These are phyloP conservation scores for Diaporthe batatas DNA, from an alignment of 2,329 filamentous ascomycete genomes.

Conservation along the genomic window DNA sequence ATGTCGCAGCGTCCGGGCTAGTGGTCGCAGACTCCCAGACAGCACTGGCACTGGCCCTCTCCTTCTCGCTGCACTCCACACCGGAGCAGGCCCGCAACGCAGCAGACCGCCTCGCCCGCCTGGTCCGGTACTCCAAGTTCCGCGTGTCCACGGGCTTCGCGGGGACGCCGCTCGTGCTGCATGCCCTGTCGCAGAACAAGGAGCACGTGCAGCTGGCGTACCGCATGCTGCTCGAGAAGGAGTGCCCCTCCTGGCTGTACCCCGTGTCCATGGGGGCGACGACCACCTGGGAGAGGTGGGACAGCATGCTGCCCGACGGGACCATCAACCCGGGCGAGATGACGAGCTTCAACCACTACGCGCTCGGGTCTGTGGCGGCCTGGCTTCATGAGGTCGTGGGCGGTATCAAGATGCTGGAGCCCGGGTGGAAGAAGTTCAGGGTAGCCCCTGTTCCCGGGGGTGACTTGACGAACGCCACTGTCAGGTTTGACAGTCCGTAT, in stretches of 20 bases:
- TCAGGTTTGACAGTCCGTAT: constrained; percentile 38
- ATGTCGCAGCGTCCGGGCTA: constrained; percentile 44
- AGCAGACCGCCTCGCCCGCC: constrained; percentile 38
- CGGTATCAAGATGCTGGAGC: constrained; percentile 48
- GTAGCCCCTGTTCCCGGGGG: constrained; percentile 50
- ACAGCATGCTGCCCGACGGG: constrained; percentile 54
- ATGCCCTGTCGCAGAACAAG: constrained; percentile 43
- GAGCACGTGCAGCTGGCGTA: constrained; percentile 55
- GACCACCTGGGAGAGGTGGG: constrained; percentile 59
- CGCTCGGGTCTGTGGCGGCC: constrained; percentile 54
- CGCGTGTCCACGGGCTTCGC: constrained; percentile 41
- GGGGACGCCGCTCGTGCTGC: constrained; percentile 40
- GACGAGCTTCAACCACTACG: constrained; percentile 59
- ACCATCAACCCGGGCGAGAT: constrained; percentile 54
- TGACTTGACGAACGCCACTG: constrained; percentile 41
- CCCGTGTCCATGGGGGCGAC: constrained; percentile 55
- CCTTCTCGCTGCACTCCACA: constrained; percentile 45
- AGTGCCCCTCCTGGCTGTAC: constrained; percentile 56
- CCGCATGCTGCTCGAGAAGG: constrained; percentile 61
- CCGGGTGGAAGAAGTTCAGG: constrained; percentile 50
- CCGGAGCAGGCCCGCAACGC: constrained; percentile 9
- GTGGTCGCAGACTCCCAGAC: constrained; percentile 49
- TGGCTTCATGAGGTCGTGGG: constrained; percentile 55
- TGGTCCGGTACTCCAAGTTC: constrained; percentile 36
- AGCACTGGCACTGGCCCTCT: constrained; percentile 46